A percentile compares a stretch with the other conserved stretches of the same genome.
phyloP scores from a whole-genome alignment of 2,329 filamentous ascomycete species.

The Fusarium staphyleae region DNA sequence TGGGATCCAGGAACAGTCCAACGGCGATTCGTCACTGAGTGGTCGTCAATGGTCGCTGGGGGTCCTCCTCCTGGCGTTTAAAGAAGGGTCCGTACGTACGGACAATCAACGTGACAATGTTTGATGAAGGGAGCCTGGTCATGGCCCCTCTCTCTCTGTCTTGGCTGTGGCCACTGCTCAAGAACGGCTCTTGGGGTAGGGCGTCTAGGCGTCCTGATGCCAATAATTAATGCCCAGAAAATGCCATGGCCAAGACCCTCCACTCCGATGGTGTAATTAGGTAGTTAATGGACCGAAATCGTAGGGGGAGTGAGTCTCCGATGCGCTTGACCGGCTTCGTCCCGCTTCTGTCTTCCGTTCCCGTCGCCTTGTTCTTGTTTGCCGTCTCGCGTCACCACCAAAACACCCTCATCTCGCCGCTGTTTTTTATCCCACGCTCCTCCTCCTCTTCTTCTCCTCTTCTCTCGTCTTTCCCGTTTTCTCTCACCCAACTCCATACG shows the following conservation, averaged over 20 bases:
- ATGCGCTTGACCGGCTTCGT: constrained; percentile 20
- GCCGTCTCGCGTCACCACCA: constrained; percentile 5
- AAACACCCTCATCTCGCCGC: neutral
- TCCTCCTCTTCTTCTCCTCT: constrained; percentile 4
- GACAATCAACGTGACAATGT: no score
- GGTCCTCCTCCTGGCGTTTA: no score
- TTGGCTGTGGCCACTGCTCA: constrained; percentile 24
- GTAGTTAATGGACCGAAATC: neutral
- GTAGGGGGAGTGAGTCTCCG: constrained; percentile 29
- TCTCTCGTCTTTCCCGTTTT: constrained; percentile 4
- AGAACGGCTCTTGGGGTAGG: constrained; percentile 14
- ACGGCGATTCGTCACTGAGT: constrained; percentile 29
- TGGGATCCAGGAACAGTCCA: constrained; percentile 25
- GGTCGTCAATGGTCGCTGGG: constrained; percentile 25
- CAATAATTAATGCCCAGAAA: constrained; percentile 20
- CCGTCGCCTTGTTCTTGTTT: constrained; percentile 5
- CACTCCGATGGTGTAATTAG: constrained; percentile 23
- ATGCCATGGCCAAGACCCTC: constrained; percentile 9
- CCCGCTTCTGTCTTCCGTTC: constrained; percentile 20
- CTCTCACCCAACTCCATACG: constrained; percentile 19
- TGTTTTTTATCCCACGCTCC: neutral
- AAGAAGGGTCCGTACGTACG: no score
- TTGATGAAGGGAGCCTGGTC: neutral
- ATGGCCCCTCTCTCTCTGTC: constrained; percentile 1
- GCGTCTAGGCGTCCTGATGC: no score